Evolutionary conservation across 768 basidiomycete genomes (phyloP).

Genomic region (Goffeauzyma gilvescens): DNA sequence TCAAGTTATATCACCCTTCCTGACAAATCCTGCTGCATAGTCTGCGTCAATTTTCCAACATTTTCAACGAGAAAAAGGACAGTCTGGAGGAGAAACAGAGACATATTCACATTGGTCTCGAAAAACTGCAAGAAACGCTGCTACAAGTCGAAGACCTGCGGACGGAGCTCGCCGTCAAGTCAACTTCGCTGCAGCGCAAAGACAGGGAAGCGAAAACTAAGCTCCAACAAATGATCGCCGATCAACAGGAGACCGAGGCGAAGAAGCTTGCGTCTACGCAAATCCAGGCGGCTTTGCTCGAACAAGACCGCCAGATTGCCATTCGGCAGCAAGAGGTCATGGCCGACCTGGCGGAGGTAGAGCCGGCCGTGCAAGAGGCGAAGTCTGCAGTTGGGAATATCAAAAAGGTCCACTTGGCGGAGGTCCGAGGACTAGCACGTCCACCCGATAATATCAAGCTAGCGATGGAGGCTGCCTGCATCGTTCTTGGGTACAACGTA

Average conservation of each 20-base stretch:
- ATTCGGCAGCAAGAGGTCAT: conserved; percentile 75
- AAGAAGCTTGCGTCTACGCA: conserved; percentile 93
- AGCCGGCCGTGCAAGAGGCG: conserved; percentile 88
- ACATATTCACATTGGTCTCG: conserved; percentile 90
- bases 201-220: conserved; percentile 92
- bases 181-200: conserved; percentile 79
- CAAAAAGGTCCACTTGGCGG: conserved; percentile 82
- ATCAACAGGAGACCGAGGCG: conserved; percentile 96
- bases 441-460: conserved; percentile 94
- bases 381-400: conserved; percentile 93
- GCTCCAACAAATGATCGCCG: conserved; percentile 88
- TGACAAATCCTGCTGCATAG: conserved; percentile 34
- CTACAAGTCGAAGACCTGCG: conserved; percentile 90
- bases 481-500: conserved; percentile 69
- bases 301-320: conserved; percentile 75
- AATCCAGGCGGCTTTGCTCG: conserved; percentile 78
- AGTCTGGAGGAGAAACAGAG: conserved; percentile 97
- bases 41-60: conserved; percentile 88
- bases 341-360: conserved; percentile 89
- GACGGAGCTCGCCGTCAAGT: conserved; percentile 83
- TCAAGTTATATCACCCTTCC: neutral
- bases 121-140: conserved; percentile 88
- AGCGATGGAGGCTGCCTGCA: conserved; percentile 97
- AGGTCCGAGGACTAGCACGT: conserved; percentile 95
- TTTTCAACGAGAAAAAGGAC: conserved; percentile 89